Evolutionary conservation across 2,329 filamentous ascomycete genomes (phyloP), one percentile per base, ranked within the genome.

Genomic region (Colletotrichum lentis): DNA sequence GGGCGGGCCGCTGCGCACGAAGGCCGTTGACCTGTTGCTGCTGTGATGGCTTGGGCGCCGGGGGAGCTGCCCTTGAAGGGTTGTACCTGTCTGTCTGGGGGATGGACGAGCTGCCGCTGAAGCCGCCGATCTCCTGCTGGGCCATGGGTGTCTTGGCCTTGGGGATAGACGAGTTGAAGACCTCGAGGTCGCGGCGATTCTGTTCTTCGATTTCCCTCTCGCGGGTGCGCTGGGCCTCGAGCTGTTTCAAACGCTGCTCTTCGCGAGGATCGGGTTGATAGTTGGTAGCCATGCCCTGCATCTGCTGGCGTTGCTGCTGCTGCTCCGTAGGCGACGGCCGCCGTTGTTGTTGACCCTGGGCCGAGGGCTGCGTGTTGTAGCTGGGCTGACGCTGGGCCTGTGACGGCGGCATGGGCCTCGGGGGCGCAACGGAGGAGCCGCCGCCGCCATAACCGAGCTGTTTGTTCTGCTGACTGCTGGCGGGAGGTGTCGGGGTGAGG

Each of bases 101-200:
- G 39, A 81, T 76, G 16, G 85, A 77, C 22, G 82, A 73, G 52
- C 83, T 81, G 69, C 85, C 83, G 46, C 87, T 85, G 70, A 88
- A 91, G 39, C 90, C 90, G 65, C 92, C 93, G 72, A 98, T 82
- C 78, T 98, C 96, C 79, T 97, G 94, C 77, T 98, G 93, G 39
- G 94, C 94, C 72, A 96, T 75, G 2, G 93, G 92, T 12, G 89
- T 81, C 76, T 92, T 93, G 71, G 86, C 90, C 82, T 97, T 91
- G 39, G 94, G 95, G 68, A 97, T 81, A 27, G 92, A 93, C 43
- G 93, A 91, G 78, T 98, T 97, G 79, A 97, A 97, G 20, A 89
- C 92, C 76, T 96, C 94, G 73, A 92, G 84, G 59, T 97, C 93
- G 71, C 90, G 88, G 62, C 92, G 86, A 62, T 86, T 86, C 74